Evolutionary conservation across 441 rosid genomes (phyloP).

Genomic region (Gossypium davidsonii): DNA sequence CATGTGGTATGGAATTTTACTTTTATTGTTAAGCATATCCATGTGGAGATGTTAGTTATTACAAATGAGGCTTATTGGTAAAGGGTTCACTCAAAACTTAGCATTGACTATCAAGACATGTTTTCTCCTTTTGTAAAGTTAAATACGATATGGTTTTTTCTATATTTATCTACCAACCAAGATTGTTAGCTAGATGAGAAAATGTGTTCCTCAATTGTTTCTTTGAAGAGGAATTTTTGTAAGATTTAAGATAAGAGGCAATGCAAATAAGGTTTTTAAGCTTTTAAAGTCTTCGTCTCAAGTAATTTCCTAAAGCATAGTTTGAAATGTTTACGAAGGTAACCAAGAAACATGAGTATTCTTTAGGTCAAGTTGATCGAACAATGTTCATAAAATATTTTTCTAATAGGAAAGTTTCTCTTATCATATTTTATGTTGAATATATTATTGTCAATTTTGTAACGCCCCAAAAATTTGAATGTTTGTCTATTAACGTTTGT

Average conservation of each 20-base stretch:
- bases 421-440: not conserved
- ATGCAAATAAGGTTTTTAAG: not conserved
- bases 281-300: not conserved
- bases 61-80: not conserved
- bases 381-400: not conserved
- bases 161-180: not conserved
- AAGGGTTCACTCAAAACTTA: not conserved
- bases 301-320: not conserved
- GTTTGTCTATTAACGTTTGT: no score
- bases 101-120: not conserved
- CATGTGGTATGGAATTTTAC: not conserved
- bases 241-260: not conserved
- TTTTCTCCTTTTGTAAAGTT: not conserved
- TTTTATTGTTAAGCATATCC: not conserved
- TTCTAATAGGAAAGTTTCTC: not conserved
- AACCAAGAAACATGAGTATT: not conserved
- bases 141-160: not conserved
- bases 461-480: no score
- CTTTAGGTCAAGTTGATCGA: not conserved
- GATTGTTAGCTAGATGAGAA: not conserved
- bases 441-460: not conserved
- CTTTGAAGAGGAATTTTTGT: not conserved
- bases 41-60: not conserved
- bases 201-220: not conserved
- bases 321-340: not conserved